Percentiles rank a stretch among this genome's conserved stretches.
These are phyloP conservation scores for Leccinum broughii DNA, from an alignment of 768 basidiomycete species.

Conservation along the genomic window DNA sequence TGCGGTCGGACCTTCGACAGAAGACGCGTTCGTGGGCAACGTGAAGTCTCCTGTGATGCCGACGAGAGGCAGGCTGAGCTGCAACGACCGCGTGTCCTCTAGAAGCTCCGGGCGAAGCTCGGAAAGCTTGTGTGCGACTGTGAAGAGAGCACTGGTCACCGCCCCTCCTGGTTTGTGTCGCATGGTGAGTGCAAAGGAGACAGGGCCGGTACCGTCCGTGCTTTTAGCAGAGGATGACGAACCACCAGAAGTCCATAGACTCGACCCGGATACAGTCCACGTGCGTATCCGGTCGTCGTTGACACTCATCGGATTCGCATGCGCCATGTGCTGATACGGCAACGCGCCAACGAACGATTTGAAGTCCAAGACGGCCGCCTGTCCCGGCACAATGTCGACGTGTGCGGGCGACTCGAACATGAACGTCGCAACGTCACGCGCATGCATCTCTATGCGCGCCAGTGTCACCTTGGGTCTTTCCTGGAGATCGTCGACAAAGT, in stretches of 20 bases:
- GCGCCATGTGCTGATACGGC: constrained; percentile 56
- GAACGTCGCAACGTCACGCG: constrained; percentile 53
- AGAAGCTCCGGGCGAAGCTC: constrained; percentile 43
- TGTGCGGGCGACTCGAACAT: constrained; percentile 42
- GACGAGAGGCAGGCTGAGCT: constrained; percentile 44
- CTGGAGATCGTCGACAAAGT: constrained; percentile 26
- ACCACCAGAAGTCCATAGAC: constrained; percentile 12
- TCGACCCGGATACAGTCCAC: constrained; percentile 55
- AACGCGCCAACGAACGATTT: constrained; percentile 47
- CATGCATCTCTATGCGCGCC: constrained; percentile 43
- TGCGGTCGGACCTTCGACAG: neutral
- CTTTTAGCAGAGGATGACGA: neutral
- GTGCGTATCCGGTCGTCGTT: constrained; percentile 68
- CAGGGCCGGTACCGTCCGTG: neutral
- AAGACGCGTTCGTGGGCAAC: constrained; percentile 23
- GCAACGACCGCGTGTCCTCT: constrained; percentile 39
- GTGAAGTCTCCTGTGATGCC: constrained; percentile 57
- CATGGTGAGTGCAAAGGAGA: constrained; percentile 50
- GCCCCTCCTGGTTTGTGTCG: constrained; percentile 54
- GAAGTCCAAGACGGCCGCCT: constrained; percentile 58
- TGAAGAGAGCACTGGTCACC: constrained; percentile 56
- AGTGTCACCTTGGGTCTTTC: constrained; percentile 31
- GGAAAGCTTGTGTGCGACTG: constrained; percentile 43
- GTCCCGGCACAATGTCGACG: constrained; percentile 45
- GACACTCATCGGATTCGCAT: constrained; percentile 46